These are phyloP conservation scores for Stromatinia cepivora DNA, from an alignment of 2,329 filamentous ascomycete species.

Conservation along the genomic window DNA sequence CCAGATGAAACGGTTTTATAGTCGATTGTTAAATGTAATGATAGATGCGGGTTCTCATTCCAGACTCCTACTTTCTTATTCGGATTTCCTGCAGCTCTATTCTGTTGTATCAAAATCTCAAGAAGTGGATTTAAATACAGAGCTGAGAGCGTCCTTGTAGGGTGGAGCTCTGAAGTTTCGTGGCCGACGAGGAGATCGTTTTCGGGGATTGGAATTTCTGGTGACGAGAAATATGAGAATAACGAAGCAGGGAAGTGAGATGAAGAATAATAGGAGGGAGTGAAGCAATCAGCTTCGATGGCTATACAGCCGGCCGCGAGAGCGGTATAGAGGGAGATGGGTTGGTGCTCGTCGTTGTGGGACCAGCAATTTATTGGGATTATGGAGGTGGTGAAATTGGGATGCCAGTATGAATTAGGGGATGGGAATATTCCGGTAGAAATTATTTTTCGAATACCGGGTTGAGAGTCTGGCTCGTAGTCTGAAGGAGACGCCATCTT, in stretches of 20 bases:
- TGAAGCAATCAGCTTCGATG: constrained; percentile 53
- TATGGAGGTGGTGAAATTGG: constrained; percentile 20
- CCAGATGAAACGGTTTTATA: constrained; percentile 46
- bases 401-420: constrained; percentile 2
- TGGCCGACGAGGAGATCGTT: constrained; percentile 55
- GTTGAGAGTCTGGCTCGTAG: neutral
- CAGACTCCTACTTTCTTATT: constrained; percentile 31
- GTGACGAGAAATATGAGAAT: constrained; percentile 2
- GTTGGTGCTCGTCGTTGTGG: constrained; percentile 60
- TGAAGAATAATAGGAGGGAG: neutral
- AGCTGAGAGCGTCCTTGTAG: constrained; percentile 53
- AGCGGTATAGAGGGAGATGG: constrained; percentile 50
- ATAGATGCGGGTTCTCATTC: constrained; percentile 26
- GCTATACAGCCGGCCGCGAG: constrained; percentile 57
- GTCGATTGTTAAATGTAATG: constrained; percentile 50
- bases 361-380: constrained; percentile 35
- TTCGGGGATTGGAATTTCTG: neutral
- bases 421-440: neutral
- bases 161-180: constrained; percentile 52
- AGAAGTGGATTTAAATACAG: constrained; percentile 62
- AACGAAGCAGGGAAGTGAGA: neutral
- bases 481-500: neutral
- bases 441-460: constrained; percentile 4
- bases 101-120: constrained; percentile 55
- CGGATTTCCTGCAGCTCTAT: constrained; percentile 22